These are phyloP conservation scores for Polymyxa betae DNA, from an alignment of 208 protist species.

Conservation along the genomic window DNA sequence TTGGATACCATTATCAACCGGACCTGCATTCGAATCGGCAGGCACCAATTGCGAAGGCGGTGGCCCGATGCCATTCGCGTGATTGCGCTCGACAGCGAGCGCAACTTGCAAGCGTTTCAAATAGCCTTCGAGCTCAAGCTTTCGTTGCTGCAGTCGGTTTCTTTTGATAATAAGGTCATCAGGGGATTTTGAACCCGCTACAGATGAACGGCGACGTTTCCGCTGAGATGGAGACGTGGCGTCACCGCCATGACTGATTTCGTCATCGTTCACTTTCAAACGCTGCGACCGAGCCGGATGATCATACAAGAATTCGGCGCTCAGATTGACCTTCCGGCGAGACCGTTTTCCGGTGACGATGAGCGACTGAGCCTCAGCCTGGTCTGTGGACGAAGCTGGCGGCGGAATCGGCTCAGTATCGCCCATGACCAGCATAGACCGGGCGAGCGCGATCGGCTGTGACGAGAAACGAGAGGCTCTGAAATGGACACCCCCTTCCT, in stretches of 20 bases:
- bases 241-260: neutral
- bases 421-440: slow-evolving; percentile 30
- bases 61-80: neutral
- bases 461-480: too few species aligned
- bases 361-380: neutral
- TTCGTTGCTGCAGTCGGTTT: slow-evolving; percentile 7
- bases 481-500: too few species aligned
- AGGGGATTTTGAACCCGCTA: neutral
- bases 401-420: neutral
- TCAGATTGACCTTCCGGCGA: neutral
- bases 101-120: slow-evolving; percentile 44
- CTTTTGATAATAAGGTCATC: neutral
- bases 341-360: slow-evolving; percentile 26
- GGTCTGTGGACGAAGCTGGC: neutral
- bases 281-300: neutral
- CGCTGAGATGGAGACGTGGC: neutral
- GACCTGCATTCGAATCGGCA: neutral
- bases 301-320: slow-evolving; percentile 38
- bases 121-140: neutral
- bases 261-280: neutral
- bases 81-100: slow-evolving; percentile 20
- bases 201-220: neutral
- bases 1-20: neutral
- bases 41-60: neutral
- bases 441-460: neutral